Evolutionary conservation across 345 rosid species (phyloP), one percentile per base, ranked within the genome.

Genomic region (Rhodamnia argentea): DNA sequence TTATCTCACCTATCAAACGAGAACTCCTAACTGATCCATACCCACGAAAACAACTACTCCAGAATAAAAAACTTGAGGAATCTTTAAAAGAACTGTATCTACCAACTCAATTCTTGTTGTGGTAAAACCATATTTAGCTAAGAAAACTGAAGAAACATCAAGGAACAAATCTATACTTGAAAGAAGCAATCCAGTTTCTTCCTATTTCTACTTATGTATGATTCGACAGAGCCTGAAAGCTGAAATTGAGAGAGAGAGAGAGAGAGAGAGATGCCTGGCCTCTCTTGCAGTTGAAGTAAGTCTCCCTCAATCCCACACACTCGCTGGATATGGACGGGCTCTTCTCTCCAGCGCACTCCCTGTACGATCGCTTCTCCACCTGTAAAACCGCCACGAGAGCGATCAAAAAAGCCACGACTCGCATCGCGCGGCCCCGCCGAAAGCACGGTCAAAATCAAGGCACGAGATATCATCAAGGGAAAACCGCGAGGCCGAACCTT

Each of bases 201-300:
- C 13, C 47, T 0, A 37, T 70, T 70, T 0, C 40, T 2, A 27
- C 42, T 52, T 32, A n/a, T 29, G n/a, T 22, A 62, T 26, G 27
- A 59, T 24, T 40, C 55, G 32, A 22, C 32, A 32, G 10, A 78
- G 52, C 29, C n/a, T 23, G 16, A 60, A 24, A 82, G 81, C 83
- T 16, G 42, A 42, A 60, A 23, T 24, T 26, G 10, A 83, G 26
- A 26, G 57, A 52, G 59, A n/a, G 16, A 58, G 22, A 15, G 60
- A 86, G 59, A 55, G 86, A 58, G 83, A n/a, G 89, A 88, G 89
- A 84, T 86, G 88, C 99, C 93, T 96, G 99, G 87, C 99, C 98
- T 92, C 99, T 90, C 92, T 98, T 98, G 96, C 98, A 98, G 87
- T 98, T 96, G 93, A 98, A 98, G 89, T 96, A 96, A 64, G 99